Conservation (phyloP, 495 filamentous ascomycete species). For the Jackrogersella multiformis region DNA sequence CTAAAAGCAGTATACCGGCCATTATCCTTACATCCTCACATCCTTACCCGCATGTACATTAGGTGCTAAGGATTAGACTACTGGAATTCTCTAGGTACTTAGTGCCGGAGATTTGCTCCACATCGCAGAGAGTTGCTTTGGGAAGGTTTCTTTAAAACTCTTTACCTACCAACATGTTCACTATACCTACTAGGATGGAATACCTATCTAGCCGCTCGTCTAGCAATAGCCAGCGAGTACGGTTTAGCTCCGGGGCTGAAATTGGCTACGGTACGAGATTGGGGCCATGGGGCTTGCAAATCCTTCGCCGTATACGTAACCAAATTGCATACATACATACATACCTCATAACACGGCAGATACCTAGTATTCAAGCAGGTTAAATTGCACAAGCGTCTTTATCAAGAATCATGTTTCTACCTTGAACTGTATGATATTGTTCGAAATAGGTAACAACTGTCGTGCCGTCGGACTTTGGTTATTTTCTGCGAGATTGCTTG, state of each 20-base stretch:
- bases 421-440: too few relatives aligned
- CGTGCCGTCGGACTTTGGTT: neutral
- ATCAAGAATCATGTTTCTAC: too few relatives aligned
- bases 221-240: constrained; percentile 9
- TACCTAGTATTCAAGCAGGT: neutral
- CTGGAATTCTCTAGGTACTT: neutral
- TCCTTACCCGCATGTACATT: constrained; percentile 12
- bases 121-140: constrained; percentile 15
- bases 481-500: constrained; percentile 1
- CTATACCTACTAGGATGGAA: constrained; percentile 16
- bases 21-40: neutral
- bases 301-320: constrained; percentile 8
- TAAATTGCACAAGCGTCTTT: neutral
- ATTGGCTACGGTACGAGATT: neutral
- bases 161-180: too few relatives aligned
- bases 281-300: constrained; percentile 1
- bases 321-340: constrained; percentile 7
- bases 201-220: constrained; percentile 20
- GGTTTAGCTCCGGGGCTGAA: constrained; percentile 24
- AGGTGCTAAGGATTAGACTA: constrained; percentile 18
- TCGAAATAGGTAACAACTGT: neutral
- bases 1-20: constrained; percentile 1
- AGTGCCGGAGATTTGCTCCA: constrained; percentile 13
- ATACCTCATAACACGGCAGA: constrained; percentile 4
- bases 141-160: constrained; percentile 12